These are phyloP conservation scores for Immersiporthe knoxdaviesiana DNA, from an alignment of 2,329 filamentous ascomycete species.

Conservation along the genomic window DNA sequence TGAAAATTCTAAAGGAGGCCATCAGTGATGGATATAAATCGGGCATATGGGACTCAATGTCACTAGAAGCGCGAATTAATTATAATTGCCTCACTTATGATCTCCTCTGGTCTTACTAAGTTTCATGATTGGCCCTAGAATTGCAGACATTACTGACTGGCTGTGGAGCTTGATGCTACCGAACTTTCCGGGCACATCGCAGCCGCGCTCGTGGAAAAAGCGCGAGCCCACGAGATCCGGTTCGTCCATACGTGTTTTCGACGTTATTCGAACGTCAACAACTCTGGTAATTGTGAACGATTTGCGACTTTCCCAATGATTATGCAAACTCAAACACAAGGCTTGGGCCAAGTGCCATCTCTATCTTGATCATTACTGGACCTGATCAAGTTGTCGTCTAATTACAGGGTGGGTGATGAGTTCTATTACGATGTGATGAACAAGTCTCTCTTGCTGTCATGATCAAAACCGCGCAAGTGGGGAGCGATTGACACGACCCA, in stretches of 20 bases:
- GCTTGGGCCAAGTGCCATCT: too few species aligned
- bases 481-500: not conserved
- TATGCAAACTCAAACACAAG: not conserved
- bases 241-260: not conserved
- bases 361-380: not conserved
- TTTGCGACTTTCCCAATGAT: too few species aligned
- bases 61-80: too few species aligned
- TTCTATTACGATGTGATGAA: not conserved
- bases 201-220: not conserved
- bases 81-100: not conserved
- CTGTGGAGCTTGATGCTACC: not conserved
- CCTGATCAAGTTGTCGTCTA: too few species aligned
- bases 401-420: not conserved
- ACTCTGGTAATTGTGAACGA: too few species aligned
- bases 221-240: not conserved
- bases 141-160: not conserved
- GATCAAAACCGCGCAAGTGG: not conserved
- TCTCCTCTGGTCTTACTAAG: not conserved
- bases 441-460: not conserved
- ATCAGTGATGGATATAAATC: too few species aligned
- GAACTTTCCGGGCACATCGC: not conserved
- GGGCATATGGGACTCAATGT: too few species aligned
- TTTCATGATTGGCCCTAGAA: not conserved
- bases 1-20: too few species aligned
- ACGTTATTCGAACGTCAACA: not conserved